Evolutionary conservation across 768 basidiomycete genomes (phyloP), one percentile per base, ranked within the genome.

Genomic region (Podaxis sp.): DNA sequence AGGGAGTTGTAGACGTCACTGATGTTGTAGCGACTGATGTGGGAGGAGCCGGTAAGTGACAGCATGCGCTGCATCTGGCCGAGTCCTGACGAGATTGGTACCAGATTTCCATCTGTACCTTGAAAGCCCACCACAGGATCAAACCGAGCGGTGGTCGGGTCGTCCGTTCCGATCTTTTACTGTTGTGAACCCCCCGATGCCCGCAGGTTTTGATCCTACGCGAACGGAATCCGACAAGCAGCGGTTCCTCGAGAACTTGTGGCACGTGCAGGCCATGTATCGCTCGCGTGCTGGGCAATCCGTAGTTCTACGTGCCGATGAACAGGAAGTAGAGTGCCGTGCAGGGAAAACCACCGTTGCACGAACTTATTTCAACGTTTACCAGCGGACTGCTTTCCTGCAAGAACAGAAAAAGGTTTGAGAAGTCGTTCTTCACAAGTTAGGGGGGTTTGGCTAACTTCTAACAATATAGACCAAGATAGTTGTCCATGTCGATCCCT

Each of bases 301-400:
- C 2, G 87, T 91, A 17, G 85, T 89, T 10, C 76, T 93, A 13
- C 80, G 82, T 65, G 81, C 90, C 4, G 84, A 89, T 17, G 91
- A 93, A 62, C 79, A 82, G 65, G 90, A 93, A 71, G 89, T 96
- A 2, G 90, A 94, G 70, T 83, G 78, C 20, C 82, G 83, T 61
- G 78, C 78, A 50, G 87, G 88, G 11, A 83, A 80, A 65, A 75
- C 80, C 30, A 91, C 88, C 10, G 70, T 83, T 56, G 93, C 93
- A 15, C 83, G 87, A 62, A 88, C 92, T n/a, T 96, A 89, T 73
- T 96, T 87, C 77, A 95, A 96, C 69, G 84, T 96, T 17, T 96
- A 95, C 72, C 87, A 92, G 67, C 80, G 91, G 46, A 89, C 85
- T 11, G 87, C 88, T 2, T 95, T 91, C 71, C 75, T 95, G 10